Conservation (phyloP, 768 basidiomycete genomes). For the Candolleomyces aberdarensis region DNA sequence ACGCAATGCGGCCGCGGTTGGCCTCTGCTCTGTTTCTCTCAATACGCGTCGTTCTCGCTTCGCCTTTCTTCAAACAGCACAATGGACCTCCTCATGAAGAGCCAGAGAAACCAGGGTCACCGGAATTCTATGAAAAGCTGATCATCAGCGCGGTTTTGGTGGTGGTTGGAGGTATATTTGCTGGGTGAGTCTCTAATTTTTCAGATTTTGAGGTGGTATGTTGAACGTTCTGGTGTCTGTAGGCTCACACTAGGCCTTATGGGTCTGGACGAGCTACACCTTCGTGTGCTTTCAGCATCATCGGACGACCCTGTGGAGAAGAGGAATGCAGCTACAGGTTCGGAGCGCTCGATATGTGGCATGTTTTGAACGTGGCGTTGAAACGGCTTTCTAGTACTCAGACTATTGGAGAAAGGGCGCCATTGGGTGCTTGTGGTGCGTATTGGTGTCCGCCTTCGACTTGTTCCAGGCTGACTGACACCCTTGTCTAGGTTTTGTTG, state of each 20-base stretch:
- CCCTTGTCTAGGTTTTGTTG: slow-evolving; percentile 61
- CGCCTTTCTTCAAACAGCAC: slow-evolving; percentile 14
- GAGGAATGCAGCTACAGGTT: slow-evolving; percentile 68
- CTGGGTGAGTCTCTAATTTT: slow-evolving; percentile 57
- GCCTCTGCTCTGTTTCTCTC: slow-evolving; percentile 19
- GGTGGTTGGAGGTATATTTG: slow-evolving; percentile 85
- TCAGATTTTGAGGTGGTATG: neutral
- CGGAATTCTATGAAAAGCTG: slow-evolving; percentile 76
- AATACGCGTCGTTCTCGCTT: slow-evolving; percentile 21
- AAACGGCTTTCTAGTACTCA: slow-evolving; percentile 39
- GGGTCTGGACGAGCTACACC: slow-evolving; percentile 90
- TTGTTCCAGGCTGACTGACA: neutral
- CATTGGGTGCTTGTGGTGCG: slow-evolving; percentile 94
- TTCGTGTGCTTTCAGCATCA: slow-evolving; percentile 79
- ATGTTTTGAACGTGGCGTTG: neutral
- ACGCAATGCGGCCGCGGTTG: neutral
- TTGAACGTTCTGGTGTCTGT: neutral
- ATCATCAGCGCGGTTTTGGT: slow-evolving; percentile 67
- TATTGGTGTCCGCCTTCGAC: slow-evolving; percentile 2
- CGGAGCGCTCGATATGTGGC: neutral
- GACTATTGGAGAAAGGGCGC: slow-evolving; percentile 59
- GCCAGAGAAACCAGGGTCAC: slow-evolving; percentile 39
- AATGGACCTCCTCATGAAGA: neutral
- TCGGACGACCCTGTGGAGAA: slow-evolving; percentile 73
- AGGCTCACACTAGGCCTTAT: slow-evolving; percentile 90